Base-by-base conservation (phyloP, 1,139 yeast genomes). In the Lodderomyces parapsilosis region DNA sequence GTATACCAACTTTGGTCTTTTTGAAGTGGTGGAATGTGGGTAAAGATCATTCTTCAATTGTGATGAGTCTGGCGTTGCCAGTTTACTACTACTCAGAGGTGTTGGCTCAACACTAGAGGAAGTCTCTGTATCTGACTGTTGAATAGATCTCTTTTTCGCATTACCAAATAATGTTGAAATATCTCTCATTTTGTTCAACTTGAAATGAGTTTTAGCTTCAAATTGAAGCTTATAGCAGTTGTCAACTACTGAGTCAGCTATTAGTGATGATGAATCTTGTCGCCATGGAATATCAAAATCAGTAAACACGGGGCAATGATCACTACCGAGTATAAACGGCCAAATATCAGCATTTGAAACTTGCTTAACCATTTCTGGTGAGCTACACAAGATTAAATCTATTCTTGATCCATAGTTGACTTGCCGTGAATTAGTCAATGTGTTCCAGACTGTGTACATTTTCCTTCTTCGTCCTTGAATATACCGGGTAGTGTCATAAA, bases 391-490 rank as follows among this genome's bases (percentile, higher is more conserved):
- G 7, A 93, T 81, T 50, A 85, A 75, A 59, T 93, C 99, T 27
- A 93, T 85, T 41, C 99, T 71, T 2, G 96, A 85, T 0, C 99
- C 98, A 60, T 75, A 86, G 58, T 93, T 93, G 2, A 83, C 71
- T 2, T 91, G 90, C 28, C 99, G 66, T n/a, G 88, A 78, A 49
- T 85, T 85, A 36, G 80, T 78, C 51, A 83, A 62, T 1, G 93
- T 85, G 58, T 90, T 91, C 99, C 99, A 93, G 41, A 93, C 95
- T 0, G 98, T 91, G 56, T 86, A 93, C 79, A 90, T 72, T 22
- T 78, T 80, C 58, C 76, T 60, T 43, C 82, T 66, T 20, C 81
- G 64, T 1, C 85, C 83, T 49, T 83, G 84, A 2, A 60, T 49
- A 24, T 62, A 58, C 40, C 99, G 68, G 0, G 87, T 79, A 0